A percentile compares a stretch with the other conserved stretches of the same genome.
Conservation (phyloP, 306 rosid genomes). For the Betula pendula region DNA sequence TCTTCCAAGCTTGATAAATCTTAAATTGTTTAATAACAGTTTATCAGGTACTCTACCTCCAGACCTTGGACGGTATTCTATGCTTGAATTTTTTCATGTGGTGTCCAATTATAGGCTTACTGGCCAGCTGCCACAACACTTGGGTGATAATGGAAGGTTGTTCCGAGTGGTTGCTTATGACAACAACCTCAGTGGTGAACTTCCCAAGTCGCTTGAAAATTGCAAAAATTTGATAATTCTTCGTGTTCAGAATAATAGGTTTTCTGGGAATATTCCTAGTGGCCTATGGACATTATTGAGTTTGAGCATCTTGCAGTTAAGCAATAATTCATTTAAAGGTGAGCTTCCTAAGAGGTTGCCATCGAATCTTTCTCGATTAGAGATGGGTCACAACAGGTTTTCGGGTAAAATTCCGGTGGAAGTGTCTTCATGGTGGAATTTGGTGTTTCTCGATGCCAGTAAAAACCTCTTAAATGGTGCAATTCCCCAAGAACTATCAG, state of each 20-base stretch:
- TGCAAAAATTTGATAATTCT: constrained; percentile 38
- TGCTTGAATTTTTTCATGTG: constrained; percentile 37
- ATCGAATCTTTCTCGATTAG: constrained; percentile 35
- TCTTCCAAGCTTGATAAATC: constrained; percentile 42
- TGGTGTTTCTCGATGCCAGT: constrained; percentile 51
- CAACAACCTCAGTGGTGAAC: constrained; percentile 53
- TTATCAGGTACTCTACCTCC: constrained; percentile 60
- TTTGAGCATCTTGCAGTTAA: constrained; percentile 31
- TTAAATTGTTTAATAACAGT: constrained; percentile 45
- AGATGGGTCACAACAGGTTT: constrained; percentile 59
- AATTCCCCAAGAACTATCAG: constrained; percentile 53
- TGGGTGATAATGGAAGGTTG: constrained; percentile 49
- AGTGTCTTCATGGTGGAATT: constrained; percentile 46
- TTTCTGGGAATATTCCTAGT: constrained; percentile 56
- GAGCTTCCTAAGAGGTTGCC: constrained; percentile 56
- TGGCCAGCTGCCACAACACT: constrained; percentile 54
- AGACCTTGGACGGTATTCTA: constrained; percentile 52
- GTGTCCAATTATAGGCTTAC: constrained; percentile 35
- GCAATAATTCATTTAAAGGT: constrained; percentile 52
- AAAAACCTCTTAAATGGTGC: constrained; percentile 54
- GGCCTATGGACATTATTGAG: constrained; percentile 59
- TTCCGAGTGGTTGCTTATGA: constrained; percentile 31
- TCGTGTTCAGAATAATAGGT: constrained; percentile 34
- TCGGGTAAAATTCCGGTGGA: constrained; percentile 59
- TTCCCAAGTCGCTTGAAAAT: constrained; percentile 62